Evolutionary conservation across 148 eudicot species (phyloP).

Genomic region (Rheum nobile): DNA sequence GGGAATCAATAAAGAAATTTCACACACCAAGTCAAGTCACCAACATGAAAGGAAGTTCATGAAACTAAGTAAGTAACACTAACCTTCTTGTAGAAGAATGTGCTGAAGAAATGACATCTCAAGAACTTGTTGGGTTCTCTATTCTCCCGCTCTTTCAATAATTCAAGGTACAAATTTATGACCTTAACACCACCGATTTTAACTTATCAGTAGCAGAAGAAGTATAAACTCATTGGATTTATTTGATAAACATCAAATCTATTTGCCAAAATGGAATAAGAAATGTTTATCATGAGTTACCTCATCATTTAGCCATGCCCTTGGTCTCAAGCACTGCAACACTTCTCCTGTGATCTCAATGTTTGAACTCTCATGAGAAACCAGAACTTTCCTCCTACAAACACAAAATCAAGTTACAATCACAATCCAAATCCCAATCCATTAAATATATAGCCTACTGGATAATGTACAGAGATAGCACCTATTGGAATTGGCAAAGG

Average conservation of each 20-base stretch:
- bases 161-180: conserved; percentile 68
- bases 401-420: background rate
- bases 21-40: too few relatives aligned
- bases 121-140: conserved; percentile 72
- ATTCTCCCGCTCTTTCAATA: conserved; percentile 84
- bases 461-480: conserved; percentile 12
- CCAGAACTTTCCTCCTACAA: conserved; percentile 54
- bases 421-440: background rate
- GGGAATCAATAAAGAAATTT: too few relatives aligned
- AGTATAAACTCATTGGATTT: background rate
- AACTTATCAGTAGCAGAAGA: conserved; percentile 9
- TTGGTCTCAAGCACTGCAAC: conserved; percentile 65
- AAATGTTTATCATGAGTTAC: conserved; percentile 15
- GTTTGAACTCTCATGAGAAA: conserved; percentile 60
- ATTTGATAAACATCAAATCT: background rate
- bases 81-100: conserved; percentile 94
- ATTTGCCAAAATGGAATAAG: background rate
- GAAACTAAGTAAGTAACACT: conserved; percentile 13
- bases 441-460: background rate
- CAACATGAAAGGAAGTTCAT: too few relatives aligned
- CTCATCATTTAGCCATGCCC: conserved; percentile 91
- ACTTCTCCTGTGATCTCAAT: conserved; percentile 66
- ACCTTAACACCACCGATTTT: too few relatives aligned
- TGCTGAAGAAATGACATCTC: conserved; percentile 91
- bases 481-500: conserved; percentile 43